Evolutionary conservation across 106 monocot species (phyloP).

Genomic region (Dendrobium chrysotoxum): DNA sequence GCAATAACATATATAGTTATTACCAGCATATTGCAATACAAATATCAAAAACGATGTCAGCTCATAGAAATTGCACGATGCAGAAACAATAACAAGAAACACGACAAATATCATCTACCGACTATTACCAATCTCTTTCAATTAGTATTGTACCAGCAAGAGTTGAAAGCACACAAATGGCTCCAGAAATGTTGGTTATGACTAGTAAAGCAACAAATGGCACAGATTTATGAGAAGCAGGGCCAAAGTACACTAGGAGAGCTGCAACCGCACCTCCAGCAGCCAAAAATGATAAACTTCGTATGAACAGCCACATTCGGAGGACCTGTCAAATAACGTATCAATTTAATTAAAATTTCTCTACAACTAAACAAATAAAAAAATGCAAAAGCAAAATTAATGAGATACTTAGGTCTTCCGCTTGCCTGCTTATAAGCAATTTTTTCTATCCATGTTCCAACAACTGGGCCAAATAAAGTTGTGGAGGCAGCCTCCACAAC

Average conservation of each 20-base stretch:
- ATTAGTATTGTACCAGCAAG: constrained; percentile 95
- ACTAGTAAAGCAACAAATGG: constrained; percentile 48
- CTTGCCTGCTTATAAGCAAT: constrained; percentile 54
- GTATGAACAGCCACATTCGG: constrained; percentile 67
- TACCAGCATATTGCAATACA: not conserved
- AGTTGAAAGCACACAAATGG: constrained; percentile 78
- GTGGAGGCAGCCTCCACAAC: constrained; percentile 79
- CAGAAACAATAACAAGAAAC: not conserved
- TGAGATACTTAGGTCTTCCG: not conserved
- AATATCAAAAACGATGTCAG: not conserved
- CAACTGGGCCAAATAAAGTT: constrained; percentile 55
- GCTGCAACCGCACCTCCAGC: constrained; percentile 66
- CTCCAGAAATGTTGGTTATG: constrained; percentile 64
- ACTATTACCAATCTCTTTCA: constrained; percentile 89
- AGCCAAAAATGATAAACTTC: constrained; percentile 69
- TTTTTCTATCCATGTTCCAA: constrained; percentile 61
- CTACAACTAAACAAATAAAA: not conserved
- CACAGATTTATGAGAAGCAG: constrained; percentile 25
- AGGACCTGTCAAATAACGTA: constrained; percentile 37
- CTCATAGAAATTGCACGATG: not conserved
- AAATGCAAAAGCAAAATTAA: not conserved
- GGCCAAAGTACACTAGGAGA: constrained; percentile 31
- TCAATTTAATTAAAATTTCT: not conserved
- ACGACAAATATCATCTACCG: not conserved
- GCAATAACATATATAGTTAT: not conserved